phyloP scores from a whole-genome alignment of 805 yeast species.

The Kluyveromyces nonfermentans region DNA sequence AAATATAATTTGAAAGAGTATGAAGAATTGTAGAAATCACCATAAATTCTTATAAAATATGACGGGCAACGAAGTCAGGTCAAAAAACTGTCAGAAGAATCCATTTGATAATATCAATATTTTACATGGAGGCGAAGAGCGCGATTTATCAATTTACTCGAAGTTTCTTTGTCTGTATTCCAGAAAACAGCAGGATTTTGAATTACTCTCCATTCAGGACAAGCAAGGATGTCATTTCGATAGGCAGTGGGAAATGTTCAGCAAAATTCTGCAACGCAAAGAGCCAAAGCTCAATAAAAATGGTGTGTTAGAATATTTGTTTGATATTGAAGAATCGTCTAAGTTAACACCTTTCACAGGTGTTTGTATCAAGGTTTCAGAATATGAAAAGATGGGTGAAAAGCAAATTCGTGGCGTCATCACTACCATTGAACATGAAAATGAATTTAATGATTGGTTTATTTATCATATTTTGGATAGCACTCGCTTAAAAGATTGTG shows the following conservation, averaged over 20 bases:
- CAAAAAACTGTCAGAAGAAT: neutral
- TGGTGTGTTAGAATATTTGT: slow-evolving; percentile 13
- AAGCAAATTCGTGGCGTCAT: slow-evolving; percentile 33
- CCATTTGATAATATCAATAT: slow-evolving; percentile 11
- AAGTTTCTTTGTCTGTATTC: slow-evolving; percentile 33
- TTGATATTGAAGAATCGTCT: slow-evolving; percentile 12
- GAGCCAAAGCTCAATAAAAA: neutral
- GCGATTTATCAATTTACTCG: slow-evolving; percentile 30
- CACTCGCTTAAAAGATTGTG: slow-evolving; percentile 24
- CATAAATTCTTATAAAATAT: no score
- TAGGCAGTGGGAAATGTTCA: slow-evolving; percentile 23
- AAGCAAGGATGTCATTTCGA: slow-evolving; percentile 27
- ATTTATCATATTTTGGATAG: slow-evolving; percentile 30
- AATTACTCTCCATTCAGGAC: slow-evolving; percentile 23
- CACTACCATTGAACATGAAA: slow-evolving; percentile 26
- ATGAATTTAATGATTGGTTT: slow-evolving; percentile 31
- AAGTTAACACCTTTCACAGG: slow-evolving; percentile 14
- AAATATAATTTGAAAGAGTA: no score
- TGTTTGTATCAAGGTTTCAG: slow-evolving; percentile 26
- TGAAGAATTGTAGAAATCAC: neutral
- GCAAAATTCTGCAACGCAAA: slow-evolving; percentile 4
- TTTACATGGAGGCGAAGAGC: slow-evolving; percentile 9
- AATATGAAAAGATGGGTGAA: slow-evolving; percentile 24
- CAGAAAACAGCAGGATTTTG: slow-evolving; percentile 14
- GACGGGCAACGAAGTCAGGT: neutral